Percentiles rank a stretch among this genome's conserved stretches.
Evolutionary conservation across 192 early-diverging fungal genomes (phyloP).

Genomic region (Helicostylum pulchrum): DNA sequence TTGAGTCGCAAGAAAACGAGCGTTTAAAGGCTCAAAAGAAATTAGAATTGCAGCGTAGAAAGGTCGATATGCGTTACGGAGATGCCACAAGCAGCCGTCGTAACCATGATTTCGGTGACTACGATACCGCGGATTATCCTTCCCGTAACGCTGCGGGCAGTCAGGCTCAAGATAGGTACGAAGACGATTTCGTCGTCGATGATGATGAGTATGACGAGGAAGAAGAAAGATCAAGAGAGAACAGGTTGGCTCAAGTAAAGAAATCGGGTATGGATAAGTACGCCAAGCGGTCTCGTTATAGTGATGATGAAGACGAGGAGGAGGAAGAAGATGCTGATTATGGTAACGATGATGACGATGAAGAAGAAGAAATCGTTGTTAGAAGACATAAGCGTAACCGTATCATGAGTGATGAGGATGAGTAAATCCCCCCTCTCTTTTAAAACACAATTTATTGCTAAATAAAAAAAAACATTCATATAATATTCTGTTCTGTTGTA

Average conservation of each 20-base stretch:
- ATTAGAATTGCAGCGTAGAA: constrained; percentile 41
- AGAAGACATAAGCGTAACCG: constrained; percentile 26
- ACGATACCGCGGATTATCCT: constrained; percentile 34
- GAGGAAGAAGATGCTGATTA: constrained; percentile 22
- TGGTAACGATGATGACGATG: constrained; percentile 26
- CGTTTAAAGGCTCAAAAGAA: constrained; percentile 53
- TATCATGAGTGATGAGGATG: constrained; percentile 35
- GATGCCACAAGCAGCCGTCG: constrained; percentile 32
- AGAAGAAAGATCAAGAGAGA: constrained; percentile 36
- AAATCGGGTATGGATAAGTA: constrained; percentile 28
- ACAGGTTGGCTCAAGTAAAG: constrained; percentile 30
- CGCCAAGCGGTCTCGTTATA: constrained; percentile 9
- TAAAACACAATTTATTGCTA: not conserved
- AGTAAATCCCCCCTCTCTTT: not conserved
- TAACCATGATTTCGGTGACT: constrained; percentile 40
- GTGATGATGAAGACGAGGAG: constrained; percentile 38
- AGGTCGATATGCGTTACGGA: constrained; percentile 26
- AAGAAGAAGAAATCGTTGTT: constrained; percentile 28
- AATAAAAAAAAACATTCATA: too few relatives aligned
- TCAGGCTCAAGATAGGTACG: constrained; percentile 35
- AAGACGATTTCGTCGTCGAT: constrained; percentile 55
- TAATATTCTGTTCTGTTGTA: too few relatives aligned
- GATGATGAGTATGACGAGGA: constrained; percentile 48
- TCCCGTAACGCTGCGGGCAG: not conserved
- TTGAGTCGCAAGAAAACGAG: constrained; percentile 60